Conservation (phyloP, 225 moss, liverwort and hornwort genomes). For the Sphagnum tenellum region DNA sequence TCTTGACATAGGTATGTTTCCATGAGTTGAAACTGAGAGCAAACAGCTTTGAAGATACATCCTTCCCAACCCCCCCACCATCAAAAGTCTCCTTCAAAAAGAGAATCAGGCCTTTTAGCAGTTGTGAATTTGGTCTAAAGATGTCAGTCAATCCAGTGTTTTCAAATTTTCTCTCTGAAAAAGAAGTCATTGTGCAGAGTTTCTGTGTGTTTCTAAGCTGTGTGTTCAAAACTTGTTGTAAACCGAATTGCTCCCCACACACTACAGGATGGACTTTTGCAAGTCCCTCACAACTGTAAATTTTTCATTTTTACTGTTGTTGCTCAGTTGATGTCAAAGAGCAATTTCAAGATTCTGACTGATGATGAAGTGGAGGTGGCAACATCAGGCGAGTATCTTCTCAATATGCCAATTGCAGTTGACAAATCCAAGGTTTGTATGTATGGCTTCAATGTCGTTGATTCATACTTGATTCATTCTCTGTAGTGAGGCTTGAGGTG, state of each 20-base stretch:
- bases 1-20: too few species aligned
- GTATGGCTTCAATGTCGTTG: not conserved
- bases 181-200: too few species aligned
- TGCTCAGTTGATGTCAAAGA: constrained; percentile 43
- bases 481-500: too few species aligned
- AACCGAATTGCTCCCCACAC: not conserved
- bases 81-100: too few species aligned
- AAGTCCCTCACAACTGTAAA: constrained; percentile 7
- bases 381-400: constrained; percentile 42
- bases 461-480: not conserved
- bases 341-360: constrained; percentile 55
- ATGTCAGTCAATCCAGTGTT: too few species aligned
- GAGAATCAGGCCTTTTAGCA: too few species aligned
- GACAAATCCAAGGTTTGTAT: constrained; percentile 40
- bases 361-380: constrained; percentile 53
- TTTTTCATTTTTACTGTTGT: too few species aligned
- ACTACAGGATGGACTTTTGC: not conserved
- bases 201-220: too few species aligned
- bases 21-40: not conserved
- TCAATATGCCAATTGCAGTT: constrained; percentile 59
- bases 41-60: not conserved
- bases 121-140: too few species aligned
- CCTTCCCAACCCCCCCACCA: too few species aligned
- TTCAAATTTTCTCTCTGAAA: too few species aligned
- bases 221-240: not conserved